A percentile compares a stretch with the other conserved stretches of the same genome.
These are phyloP conservation scores for Diaporthe humulicola DNA, from an alignment of 2,329 filamentous ascomycete species.

Conservation along the genomic window DNA sequence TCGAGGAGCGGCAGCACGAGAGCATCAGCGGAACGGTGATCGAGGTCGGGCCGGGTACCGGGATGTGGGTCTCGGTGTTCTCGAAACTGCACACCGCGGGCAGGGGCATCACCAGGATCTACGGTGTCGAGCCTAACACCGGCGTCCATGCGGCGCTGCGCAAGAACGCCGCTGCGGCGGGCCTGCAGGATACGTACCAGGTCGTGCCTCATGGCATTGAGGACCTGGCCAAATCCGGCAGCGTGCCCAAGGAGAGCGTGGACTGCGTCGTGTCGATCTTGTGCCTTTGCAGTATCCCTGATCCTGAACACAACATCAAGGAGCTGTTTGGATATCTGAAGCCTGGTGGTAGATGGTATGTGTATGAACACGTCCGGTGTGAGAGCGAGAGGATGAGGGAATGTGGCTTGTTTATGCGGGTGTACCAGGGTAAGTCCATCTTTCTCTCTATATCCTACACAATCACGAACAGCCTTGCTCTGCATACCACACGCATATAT, in stretches of 20 bases:
- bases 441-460: too few species aligned
- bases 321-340: slow-evolving; percentile 70
- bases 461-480: neutral
- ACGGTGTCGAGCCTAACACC: slow-evolving; percentile 74
- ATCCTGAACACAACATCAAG: slow-evolving; percentile 67
- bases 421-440: slow-evolving; percentile 57
- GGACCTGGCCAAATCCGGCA: slow-evolving; percentile 59
- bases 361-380: slow-evolving; percentile 71
- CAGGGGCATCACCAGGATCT: slow-evolving; percentile 60
- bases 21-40: slow-evolving; percentile 64
- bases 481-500: neutral
- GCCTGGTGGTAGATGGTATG: slow-evolving; percentile 73
- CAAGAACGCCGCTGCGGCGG: slow-evolving; percentile 61
- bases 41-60: slow-evolving; percentile 73
- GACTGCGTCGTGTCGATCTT: slow-evolving; percentile 73
- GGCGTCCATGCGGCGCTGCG: slow-evolving; percentile 64
- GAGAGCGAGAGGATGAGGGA: slow-evolving; percentile 42
- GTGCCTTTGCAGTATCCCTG: slow-evolving; percentile 74
- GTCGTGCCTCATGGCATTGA: slow-evolving; percentile 75
- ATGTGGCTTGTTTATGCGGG: slow-evolving; percentile 53
- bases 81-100: slow-evolving; percentile 36
- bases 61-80: slow-evolving; percentile 72
- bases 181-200: slow-evolving; percentile 69
- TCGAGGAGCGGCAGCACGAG: slow-evolving; percentile 39
- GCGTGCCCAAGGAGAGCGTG: slow-evolving; percentile 64